Evolutionary conservation across 1,139 yeast genomes (phyloP).

Genomic region (Scheffersomyces cryptocercus): DNA sequence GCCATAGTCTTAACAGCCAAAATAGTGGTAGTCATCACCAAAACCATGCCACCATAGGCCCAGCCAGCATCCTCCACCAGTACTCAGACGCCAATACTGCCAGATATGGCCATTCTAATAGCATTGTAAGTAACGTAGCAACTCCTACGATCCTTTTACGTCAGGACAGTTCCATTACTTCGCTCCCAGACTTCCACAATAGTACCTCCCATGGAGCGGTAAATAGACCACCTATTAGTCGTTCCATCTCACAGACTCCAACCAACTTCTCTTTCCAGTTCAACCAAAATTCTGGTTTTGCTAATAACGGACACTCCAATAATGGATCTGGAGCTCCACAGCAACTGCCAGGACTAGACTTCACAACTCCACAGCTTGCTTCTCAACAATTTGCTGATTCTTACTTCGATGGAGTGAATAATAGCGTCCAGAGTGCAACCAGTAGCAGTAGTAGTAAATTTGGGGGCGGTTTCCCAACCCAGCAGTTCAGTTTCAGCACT

Average conservation of each 20-base stretch:
- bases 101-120: conserved; percentile 7
- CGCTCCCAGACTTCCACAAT: conserved; percentile 22
- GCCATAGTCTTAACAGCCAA: background rate
- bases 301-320: conserved; percentile 9
- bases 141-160: conserved; percentile 18
- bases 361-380: background rate
- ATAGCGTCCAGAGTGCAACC: no score
- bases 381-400: background rate
- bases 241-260: conserved; percentile 19
- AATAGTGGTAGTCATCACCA: no score
- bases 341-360: background rate
- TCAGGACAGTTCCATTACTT: conserved; percentile 24
- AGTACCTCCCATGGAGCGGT: conserved; percentile 7
- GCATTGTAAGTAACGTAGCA: conserved; percentile 11
- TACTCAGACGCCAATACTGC: conserved; percentile 1
- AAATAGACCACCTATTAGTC: conserved; percentile 10
- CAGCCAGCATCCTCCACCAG: conserved; percentile 10
- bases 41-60: conserved; percentile 7
- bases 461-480: background rate
- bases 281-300: conserved; percentile 6
- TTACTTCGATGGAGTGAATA: background rate
- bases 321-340: background rate
- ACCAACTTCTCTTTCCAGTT: conserved; percentile 9
- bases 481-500: background rate
- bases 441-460: background rate